Evolutionary conservation across 129 eudicot species (phyloP).

Genomic region (Apium graveolens): DNA sequence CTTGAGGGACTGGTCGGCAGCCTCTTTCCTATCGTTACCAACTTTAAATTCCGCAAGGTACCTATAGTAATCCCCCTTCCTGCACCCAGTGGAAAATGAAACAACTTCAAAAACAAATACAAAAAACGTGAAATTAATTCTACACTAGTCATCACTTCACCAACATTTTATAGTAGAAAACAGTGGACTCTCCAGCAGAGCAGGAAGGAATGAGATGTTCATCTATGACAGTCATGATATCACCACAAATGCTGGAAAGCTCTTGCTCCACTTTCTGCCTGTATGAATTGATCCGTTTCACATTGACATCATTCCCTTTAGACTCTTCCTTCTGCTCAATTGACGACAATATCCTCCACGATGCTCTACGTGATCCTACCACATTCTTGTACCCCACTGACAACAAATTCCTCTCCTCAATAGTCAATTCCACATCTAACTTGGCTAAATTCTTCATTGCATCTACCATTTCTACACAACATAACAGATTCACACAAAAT

Average conservation of each 20-base stretch:
- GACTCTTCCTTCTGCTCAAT: slow-evolving; percentile 62
- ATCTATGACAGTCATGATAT: slow-evolving; percentile 48
- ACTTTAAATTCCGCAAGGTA: slow-evolving; percentile 56
- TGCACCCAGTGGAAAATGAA: slow-evolving; percentile 14
- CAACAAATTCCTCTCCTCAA: slow-evolving; percentile 53
- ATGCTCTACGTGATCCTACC: slow-evolving; percentile 48
- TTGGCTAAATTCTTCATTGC: slow-evolving; percentile 52
- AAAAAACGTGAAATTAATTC: background rate
- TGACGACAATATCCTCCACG: slow-evolving; percentile 54
- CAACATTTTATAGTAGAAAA: slow-evolving; percentile 56
- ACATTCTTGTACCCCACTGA: slow-evolving; percentile 61
- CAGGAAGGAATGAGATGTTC: slow-evolving; percentile 51
- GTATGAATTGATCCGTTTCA: slow-evolving; percentile 43
- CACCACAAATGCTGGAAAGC: slow-evolving; percentile 37
- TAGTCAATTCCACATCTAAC: slow-evolving; percentile 43
- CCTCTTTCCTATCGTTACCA: slow-evolving; percentile 45
- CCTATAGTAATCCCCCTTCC: slow-evolving; percentile 65
- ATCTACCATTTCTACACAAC: slow-evolving; percentile 48
- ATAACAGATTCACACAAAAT: background rate
- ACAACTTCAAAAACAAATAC: background rate
- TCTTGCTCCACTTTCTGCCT: slow-evolving; percentile 50
- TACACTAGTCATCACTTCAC: slow-evolving; percentile 8
- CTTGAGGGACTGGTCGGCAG: slow-evolving; percentile 47
- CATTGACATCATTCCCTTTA: slow-evolving; percentile 49
- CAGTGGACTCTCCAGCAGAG: slow-evolving; percentile 48